Conservation (phyloP, 192 early-diverging fungal species). For the Coemansia sp. region DNA sequence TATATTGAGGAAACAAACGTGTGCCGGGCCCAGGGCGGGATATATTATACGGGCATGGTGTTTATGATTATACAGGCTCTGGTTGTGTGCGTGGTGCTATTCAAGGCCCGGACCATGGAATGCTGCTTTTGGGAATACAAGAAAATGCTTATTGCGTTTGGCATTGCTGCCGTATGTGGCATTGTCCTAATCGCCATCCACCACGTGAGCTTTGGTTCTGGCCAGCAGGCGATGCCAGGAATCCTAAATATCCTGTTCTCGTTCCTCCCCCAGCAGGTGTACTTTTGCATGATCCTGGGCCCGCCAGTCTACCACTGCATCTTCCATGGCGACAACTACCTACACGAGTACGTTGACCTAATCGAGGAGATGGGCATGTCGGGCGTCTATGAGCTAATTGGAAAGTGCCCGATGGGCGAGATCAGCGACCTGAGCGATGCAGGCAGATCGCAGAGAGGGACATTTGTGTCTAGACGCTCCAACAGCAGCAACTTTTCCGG, state of each 20-base stretch:
- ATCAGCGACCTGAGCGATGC: constrained; percentile 20
- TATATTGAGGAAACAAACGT: constrained; percentile 16
- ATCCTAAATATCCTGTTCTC: constrained; percentile 16
- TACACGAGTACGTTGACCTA: constrained; percentile 10
- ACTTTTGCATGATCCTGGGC: constrained; percentile 31
- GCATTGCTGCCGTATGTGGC: constrained; percentile 6
- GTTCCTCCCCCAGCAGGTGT: constrained; percentile 32
- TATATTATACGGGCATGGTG: constrained; percentile 21
- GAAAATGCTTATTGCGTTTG: constrained; percentile 10
- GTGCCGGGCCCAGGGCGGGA: constrained; percentile 11
- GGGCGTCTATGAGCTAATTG: constrained; percentile 25
- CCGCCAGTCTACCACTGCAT: constrained; percentile 21
- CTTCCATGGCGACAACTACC: constrained; percentile 7
- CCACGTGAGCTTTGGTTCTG: constrained; percentile 10
- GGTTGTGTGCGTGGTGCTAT: constrained; percentile 9
- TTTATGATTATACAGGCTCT: constrained; percentile 20
- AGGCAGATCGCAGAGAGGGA: constrained; percentile 2
- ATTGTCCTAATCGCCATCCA: constrained; percentile 18
- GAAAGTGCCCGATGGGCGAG: constrained; percentile 30
- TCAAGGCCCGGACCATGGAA: constrained; percentile 28
- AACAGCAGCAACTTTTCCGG: constrained; percentile 19
- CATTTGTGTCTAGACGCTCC: not conserved
- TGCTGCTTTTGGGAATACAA: constrained; percentile 33
- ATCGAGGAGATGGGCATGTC: constrained; percentile 28
- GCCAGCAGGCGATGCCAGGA: constrained; percentile 7